These are phyloP conservation scores for Teunomyces gatunensis DNA, from an alignment of 805 yeast genomes.

Conservation along the genomic window DNA sequence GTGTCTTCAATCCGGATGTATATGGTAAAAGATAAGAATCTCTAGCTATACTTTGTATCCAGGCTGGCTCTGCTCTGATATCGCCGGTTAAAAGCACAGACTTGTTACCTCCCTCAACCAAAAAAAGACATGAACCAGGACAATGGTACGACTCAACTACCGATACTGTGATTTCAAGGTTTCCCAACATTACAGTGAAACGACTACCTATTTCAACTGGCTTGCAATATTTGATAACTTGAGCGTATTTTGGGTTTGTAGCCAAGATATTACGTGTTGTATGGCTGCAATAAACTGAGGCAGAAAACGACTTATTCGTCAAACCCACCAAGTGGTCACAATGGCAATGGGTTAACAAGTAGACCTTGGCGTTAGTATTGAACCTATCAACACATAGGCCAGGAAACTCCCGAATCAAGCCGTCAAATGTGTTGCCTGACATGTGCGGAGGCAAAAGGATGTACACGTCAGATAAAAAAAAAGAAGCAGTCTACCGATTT, in stretches of 20 bases:
- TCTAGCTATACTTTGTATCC: conserved; percentile 36
- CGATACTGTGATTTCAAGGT: conserved; percentile 32
- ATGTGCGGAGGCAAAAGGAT: neutral
- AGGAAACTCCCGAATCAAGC: conserved; percentile 48
- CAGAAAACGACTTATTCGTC: conserved; percentile 34
- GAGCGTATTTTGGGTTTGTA: conserved; percentile 14
- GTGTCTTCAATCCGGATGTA: conserved; percentile 22
- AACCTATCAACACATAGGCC: conserved; percentile 40
- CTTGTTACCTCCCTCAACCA: conserved; percentile 33
- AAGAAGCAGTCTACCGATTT: neutral
- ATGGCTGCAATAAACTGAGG: conserved; percentile 46
- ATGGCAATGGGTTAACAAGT: conserved; percentile 52
- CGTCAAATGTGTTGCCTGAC: conserved; percentile 34
- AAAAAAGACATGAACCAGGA: conserved; percentile 57
- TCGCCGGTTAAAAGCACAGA: conserved; percentile 57
- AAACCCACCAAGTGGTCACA: conserved; percentile 54
- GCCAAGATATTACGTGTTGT: conserved; percentile 32
- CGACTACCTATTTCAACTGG: conserved; percentile 17
- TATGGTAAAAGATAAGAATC: conserved; percentile 46
- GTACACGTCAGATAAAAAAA: neutral
- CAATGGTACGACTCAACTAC: conserved; percentile 55
- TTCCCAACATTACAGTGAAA: neutral
- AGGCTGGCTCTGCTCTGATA: conserved; percentile 54
- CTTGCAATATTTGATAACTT: conserved; percentile 16
- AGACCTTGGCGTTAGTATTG: conserved; percentile 21